phyloP scores from a whole-genome alignment of 2,329 filamentous ascomycete genomes.

The Coniochaeta sp. region DNA sequence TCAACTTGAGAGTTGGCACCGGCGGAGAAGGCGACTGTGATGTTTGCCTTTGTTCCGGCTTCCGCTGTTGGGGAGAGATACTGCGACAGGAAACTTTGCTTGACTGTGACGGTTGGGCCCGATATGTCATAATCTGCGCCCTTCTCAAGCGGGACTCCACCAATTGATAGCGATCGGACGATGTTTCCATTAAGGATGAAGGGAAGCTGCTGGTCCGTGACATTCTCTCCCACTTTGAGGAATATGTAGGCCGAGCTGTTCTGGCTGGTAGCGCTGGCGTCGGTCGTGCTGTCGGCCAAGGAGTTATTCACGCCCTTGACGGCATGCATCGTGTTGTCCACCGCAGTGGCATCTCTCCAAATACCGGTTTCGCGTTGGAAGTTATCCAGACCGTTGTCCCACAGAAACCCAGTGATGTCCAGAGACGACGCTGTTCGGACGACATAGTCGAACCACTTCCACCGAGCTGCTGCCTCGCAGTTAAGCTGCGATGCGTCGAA shows the following conservation, averaged over 20 bases:
- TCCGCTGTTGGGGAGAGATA: conserved; percentile 32
- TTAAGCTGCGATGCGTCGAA: conserved; percentile 42
- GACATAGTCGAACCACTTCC: conserved; percentile 51
- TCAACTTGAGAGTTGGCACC: conserved; percentile 39
- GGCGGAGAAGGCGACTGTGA: conserved; percentile 45
- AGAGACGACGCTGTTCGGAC: conserved; percentile 39
- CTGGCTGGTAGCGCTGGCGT: conserved; percentile 36
- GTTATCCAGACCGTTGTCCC: conserved; percentile 54
- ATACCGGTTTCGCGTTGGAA: conserved; percentile 38
- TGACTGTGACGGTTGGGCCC: conserved; percentile 37
- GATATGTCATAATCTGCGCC: conserved; percentile 39
- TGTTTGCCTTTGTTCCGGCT: conserved; percentile 39
- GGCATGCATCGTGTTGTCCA: conserved; percentile 40
- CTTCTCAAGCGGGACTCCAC: conserved; percentile 24
- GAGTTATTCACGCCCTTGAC: conserved; percentile 34
- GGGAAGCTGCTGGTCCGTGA: conserved; percentile 34
- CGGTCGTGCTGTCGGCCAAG: conserved; percentile 44
- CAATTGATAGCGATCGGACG: conserved; percentile 30
- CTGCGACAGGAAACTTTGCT: conserved; percentile 34
- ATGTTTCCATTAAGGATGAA: conserved; percentile 50
- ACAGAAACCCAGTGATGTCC: conserved; percentile 43
- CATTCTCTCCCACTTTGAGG: conserved; percentile 37
- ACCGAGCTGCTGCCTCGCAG: conserved; percentile 48
- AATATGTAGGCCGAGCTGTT: conserved; percentile 47
- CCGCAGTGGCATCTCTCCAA: conserved; percentile 43